Evolutionary conservation across 2,329 filamentous ascomycete species (phyloP).

Genomic region (Trichophyton mentagrophytes): DNA sequence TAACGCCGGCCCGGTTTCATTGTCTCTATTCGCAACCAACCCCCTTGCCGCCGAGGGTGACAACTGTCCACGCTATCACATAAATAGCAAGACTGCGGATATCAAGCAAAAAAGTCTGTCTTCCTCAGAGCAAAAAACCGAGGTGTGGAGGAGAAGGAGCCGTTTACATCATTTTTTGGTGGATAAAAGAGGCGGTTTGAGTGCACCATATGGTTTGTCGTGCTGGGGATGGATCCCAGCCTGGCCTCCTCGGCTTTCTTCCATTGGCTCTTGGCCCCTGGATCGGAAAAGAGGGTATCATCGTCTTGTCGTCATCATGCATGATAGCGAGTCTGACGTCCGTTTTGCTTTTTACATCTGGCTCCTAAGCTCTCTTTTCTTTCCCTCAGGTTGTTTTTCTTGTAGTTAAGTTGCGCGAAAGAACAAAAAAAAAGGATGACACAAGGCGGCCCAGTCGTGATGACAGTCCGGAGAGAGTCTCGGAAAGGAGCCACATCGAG

Average conservation of each 20-base stretch:
- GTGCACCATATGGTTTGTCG: not conserved
- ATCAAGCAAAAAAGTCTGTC: not conserved
- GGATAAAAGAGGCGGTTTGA: not conserved
- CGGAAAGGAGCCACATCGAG: not conserved
- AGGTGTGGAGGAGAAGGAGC: not conserved
- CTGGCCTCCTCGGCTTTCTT: not conserved
- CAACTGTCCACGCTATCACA: not conserved
- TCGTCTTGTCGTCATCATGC: conserved; percentile 11
- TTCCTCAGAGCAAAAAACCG: not conserved
- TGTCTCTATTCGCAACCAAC: not conserved
- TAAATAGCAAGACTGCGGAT: not conserved
- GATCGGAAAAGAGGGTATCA: conserved; percentile 8
- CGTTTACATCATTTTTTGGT: not conserved
- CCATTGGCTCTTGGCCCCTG: conserved; percentile 2
- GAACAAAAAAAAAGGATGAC: not conserved
- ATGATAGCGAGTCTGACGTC: conserved; percentile 1
- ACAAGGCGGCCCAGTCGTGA: not conserved
- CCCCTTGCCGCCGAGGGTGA: not conserved
- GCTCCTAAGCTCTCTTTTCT: not conserved
- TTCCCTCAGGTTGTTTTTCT: not conserved
- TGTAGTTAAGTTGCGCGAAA: not conserved
- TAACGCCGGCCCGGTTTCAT: not conserved
- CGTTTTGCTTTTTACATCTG: not conserved
- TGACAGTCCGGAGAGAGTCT: not conserved
- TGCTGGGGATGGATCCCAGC: not conserved